A percentile compares a stretch with the other conserved stretches of the same genome.
phyloP scores from a whole-genome alignment of 2,329 filamentous ascomycete genomes.

The Fusarium sp. region DNA sequence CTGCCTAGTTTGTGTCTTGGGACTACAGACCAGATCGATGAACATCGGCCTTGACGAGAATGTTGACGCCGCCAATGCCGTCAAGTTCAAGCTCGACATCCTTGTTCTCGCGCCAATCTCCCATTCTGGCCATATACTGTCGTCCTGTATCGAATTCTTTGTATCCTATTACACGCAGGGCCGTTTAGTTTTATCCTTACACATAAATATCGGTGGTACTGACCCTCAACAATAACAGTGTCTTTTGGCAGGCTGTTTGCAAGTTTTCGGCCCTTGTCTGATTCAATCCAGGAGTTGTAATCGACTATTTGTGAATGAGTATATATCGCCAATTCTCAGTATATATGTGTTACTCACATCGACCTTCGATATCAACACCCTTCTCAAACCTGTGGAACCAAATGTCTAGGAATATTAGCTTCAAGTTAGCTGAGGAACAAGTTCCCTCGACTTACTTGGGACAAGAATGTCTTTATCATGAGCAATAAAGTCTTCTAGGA shows the following conservation, averaged over 20 bases:
- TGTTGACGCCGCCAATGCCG: constrained; percentile 96
- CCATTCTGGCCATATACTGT: constrained; percentile 90
- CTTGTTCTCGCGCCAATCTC: constrained; percentile 93
- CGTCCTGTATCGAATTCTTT: constrained; percentile 93
- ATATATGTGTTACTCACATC: constrained; percentile 75
- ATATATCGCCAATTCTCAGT: not conserved
- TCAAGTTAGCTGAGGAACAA: constrained; percentile 17
- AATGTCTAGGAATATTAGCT: constrained; percentile 75
- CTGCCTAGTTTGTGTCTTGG: not conserved
- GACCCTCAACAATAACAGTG: constrained; percentile 89
- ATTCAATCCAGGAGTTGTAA: constrained; percentile 99
- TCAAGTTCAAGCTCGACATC: constrained; percentile 94
- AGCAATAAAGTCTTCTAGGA: constrained; percentile 95
- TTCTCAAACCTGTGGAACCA: constrained; percentile 96
- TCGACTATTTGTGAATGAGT: constrained; percentile 74
- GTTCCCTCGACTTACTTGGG: constrained; percentile 78
- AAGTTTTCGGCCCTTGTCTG: constrained; percentile 85
- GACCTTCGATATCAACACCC: constrained; percentile 89
- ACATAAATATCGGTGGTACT: constrained; percentile 13
- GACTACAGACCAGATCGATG: constrained; percentile 84
- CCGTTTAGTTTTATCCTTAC: constrained; percentile 8
- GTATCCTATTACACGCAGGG: constrained; percentile 75
- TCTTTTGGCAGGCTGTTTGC: constrained; percentile 83
- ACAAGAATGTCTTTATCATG: constrained; percentile 95
- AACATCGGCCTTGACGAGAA: constrained; percentile 97